Percentiles rank a stretch among this genome's conserved stretches.
These are phyloP conservation scores for Aspergillus calidoustus DNA, from an alignment of 2,329 filamentous ascomycete genomes.

Conservation along the genomic window DNA sequence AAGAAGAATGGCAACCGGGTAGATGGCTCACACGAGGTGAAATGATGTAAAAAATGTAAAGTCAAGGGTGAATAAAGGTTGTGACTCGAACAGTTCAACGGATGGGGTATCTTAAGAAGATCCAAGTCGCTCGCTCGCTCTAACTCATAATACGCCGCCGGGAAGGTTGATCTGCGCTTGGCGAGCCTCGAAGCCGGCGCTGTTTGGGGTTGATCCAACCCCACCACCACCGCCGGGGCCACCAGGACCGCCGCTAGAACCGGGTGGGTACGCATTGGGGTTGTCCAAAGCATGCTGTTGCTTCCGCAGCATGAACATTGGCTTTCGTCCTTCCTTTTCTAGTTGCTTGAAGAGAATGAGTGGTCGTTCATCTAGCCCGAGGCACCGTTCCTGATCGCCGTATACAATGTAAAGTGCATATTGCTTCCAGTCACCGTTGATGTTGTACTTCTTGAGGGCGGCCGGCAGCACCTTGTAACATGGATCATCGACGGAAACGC, in stretches of 20 bases:
- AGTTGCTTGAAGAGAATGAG: slow-evolving; percentile 96
- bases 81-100: not conserved
- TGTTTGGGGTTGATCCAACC: slow-evolving; percentile 35
- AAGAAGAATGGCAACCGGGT: not conserved
- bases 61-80: not conserved
- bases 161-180: slow-evolving; percentile 40
- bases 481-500: slow-evolving; percentile 96
- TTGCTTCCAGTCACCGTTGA: slow-evolving; percentile 95
- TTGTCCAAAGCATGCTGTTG: slow-evolving; percentile 59
- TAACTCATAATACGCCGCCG: slow-evolving; percentile 36
- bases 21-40: not conserved
- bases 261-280: slow-evolving; percentile 25
- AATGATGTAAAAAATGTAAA: not conserved
- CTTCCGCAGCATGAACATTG: slow-evolving; percentile 95
- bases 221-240: not conserved
- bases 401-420: slow-evolving; percentile 98
- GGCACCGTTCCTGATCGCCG: slow-evolving; percentile 93
- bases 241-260: not conserved
- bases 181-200: slow-evolving; percentile 36
- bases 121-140: slow-evolving; percentile 12
- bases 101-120: slow-evolving; percentile 28
- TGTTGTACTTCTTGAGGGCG: slow-evolving; percentile 96
- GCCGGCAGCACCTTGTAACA: slow-evolving; percentile 97
- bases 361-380: slow-evolving; percentile 90
- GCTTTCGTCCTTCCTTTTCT: slow-evolving; percentile 95